Percentiles rank a stretch among this genome's conserved stretches.
Conservation (phyloP, 2,329 filamentous ascomycete species). For the Colletotrichum ledebouriae region DNA sequence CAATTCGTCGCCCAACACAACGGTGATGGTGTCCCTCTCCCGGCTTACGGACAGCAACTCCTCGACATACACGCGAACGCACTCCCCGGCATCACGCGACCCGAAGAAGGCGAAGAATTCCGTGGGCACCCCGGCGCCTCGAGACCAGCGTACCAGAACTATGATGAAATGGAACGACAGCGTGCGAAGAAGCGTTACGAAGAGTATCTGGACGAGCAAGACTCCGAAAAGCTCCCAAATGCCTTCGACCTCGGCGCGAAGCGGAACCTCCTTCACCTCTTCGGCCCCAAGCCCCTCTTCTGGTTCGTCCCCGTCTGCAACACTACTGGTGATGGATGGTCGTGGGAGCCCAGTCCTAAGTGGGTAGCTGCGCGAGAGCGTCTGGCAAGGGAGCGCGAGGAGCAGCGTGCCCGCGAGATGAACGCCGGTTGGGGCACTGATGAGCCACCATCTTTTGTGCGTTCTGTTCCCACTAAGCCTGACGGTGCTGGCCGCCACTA, state of each 20-base stretch:
- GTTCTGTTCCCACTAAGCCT: conserved; percentile 39
- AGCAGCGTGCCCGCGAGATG: conserved; percentile 73
- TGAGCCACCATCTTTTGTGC: conserved; percentile 45
- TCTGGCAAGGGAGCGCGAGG: conserved; percentile 68
- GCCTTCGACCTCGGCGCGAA: conserved; percentile 92
- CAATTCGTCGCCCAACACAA: conserved; percentile 70
- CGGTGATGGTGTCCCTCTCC: conserved; percentile 63
- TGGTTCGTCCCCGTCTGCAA: conserved; percentile 88
- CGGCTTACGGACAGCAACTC: conserved; percentile 78
- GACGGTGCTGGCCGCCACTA: conserved; percentile 49
- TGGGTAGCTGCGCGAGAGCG: conserved; percentile 81
- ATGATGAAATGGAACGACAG: conserved; percentile 67
- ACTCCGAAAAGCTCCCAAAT: conserved; percentile 88
- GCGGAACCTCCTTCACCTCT: conserved; percentile 83
- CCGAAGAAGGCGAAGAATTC: conserved; percentile 82
- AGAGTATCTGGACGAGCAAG: conserved; percentile 89
- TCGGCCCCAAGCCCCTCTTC: conserved; percentile 78
- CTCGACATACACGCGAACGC: conserved; percentile 86
- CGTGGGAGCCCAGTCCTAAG: conserved; percentile 86
- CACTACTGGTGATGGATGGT: conserved; percentile 93
- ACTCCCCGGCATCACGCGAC: conserved; percentile 82
- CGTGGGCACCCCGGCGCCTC: conserved; percentile 52
- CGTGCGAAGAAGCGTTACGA: conserved; percentile 69
- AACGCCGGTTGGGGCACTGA: conserved; percentile 75
- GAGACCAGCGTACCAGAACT: conserved; percentile 62